A percentile compares a stretch with the other conserved stretches of the same genome.
phyloP scores from a whole-genome alignment of 805 yeast species.

The Candida incommunis region DNA sequence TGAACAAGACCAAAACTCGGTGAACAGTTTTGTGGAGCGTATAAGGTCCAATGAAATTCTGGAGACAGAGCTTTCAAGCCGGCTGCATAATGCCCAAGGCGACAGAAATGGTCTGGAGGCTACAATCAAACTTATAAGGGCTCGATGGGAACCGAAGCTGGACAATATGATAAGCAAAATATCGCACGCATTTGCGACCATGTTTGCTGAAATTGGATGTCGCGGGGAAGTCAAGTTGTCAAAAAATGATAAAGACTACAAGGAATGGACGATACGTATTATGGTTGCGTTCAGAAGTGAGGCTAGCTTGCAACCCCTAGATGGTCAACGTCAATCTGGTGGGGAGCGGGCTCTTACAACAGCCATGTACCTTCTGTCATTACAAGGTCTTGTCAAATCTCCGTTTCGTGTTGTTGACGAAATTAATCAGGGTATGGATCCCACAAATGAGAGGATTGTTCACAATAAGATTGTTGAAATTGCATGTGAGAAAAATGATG shows the following conservation, averaged over 20 bases:
- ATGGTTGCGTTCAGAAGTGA: slow-evolving; percentile 74
- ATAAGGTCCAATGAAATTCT: not conserved
- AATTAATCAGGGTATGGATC: slow-evolving; percentile 98
- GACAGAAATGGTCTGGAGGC: slow-evolving; percentile 17
- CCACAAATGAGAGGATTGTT: slow-evolving; percentile 74
- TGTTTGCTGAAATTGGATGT: slow-evolving; percentile 66
- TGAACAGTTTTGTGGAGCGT: slow-evolving; percentile 5
- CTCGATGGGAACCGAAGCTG: slow-evolving; percentile 50
- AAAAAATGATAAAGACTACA: slow-evolving; percentile 33
- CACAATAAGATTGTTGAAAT: slow-evolving; percentile 75
- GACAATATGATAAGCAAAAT: slow-evolving; percentile 38
- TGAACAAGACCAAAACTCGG: not conserved
- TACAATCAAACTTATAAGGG: slow-evolving; percentile 26
- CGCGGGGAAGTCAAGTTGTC: slow-evolving; percentile 65
- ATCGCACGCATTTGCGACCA: slow-evolving; percentile 47
- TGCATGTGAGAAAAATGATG: slow-evolving; percentile 48
- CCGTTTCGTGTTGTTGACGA: slow-evolving; percentile 96
- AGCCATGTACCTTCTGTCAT: slow-evolving; percentile 73
- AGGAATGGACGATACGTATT: slow-evolving; percentile 75
- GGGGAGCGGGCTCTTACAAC: slow-evolving; percentile 97
- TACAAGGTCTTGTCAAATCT: slow-evolving; percentile 76
- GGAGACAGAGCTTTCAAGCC: not conserved
- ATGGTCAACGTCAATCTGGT: slow-evolving; percentile 88
- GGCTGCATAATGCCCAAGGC: not conserved
- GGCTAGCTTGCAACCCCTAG: slow-evolving; percentile 54